Evolutionary conservation across 371 early-diverging fungal genomes (phyloP).

Genomic region (Syncephalastrum contaminatum): DNA sequence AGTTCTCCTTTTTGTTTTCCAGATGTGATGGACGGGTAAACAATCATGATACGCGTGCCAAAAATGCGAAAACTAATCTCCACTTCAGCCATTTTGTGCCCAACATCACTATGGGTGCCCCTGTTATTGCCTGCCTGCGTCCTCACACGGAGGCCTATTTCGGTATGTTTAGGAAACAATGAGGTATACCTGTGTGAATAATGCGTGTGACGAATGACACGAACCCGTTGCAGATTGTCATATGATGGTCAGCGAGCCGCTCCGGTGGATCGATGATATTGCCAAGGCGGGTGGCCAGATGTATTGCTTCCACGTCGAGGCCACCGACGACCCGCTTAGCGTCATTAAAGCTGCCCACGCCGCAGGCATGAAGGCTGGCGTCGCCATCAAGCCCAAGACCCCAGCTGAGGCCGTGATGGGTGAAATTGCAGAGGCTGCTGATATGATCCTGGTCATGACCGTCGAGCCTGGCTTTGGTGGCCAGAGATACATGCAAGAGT

Average conservation of each 20-base stretch:
- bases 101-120: slow-evolving; percentile 95
- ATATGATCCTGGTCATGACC: slow-evolving; percentile 97
- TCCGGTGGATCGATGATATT: slow-evolving; percentile 91
- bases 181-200: neutral
- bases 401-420: slow-evolving; percentile 72
- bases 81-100: slow-evolving; percentile 93
- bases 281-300: slow-evolving; percentile 90
- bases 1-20: slow-evolving; percentile 6
- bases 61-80: neutral
- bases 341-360: slow-evolving; percentile 81
- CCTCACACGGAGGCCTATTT: slow-evolving; percentile 90
- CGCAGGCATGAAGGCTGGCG: slow-evolving; percentile 91
- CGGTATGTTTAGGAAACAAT: slow-evolving; percentile 42
- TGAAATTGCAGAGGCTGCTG: slow-evolving; percentile 68
- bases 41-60: neutral
- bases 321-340: slow-evolving; percentile 72
- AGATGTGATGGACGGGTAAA: slow-evolving; percentile 87
- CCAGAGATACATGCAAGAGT: slow-evolving; percentile 87
- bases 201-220: neutral
- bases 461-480: slow-evolving; percentile 99
- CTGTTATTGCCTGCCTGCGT: slow-evolving; percentile 85
- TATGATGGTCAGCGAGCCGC: slow-evolving; percentile 96
- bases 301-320: slow-evolving; percentile 95
- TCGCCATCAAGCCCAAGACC: slow-evolving; percentile 94
- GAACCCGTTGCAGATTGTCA: slow-evolving; percentile 79